Conservation (phyloP, 169 alveolate species). For the Perkinsus chesapeaki region DNA sequence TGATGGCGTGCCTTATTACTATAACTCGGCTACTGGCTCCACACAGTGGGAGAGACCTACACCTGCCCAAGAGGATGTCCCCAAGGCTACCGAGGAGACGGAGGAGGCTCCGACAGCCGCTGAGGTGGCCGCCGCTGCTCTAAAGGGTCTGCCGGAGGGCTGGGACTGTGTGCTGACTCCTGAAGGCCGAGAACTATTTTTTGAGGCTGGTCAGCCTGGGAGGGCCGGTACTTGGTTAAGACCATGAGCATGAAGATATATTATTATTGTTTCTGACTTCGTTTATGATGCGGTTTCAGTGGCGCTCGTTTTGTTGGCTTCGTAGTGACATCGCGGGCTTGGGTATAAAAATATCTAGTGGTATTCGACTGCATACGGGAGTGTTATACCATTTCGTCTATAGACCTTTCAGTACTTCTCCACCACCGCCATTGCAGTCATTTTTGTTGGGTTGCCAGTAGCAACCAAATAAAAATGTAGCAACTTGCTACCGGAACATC, state of each 20-base stretch:
- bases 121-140: not conserved
- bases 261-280: not conserved
- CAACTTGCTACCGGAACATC: too few species aligned
- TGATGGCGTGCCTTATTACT: not conserved
- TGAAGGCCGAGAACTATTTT: not conserved
- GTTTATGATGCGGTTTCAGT: not conserved
- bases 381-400: too few species aligned
- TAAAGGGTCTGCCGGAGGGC: not conserved
- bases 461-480: too few species aligned
- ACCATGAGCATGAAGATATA: too few species aligned
- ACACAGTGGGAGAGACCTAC: not conserved
- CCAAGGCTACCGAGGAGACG: not conserved
- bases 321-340: too few species aligned
- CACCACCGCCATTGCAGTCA: too few species aligned
- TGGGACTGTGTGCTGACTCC: not conserved
- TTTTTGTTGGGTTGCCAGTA: too few species aligned
- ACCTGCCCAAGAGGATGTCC: not conserved
- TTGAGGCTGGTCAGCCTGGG: not conserved
- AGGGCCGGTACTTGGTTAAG: not conserved
- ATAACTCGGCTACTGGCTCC: not conserved
- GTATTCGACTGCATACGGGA: too few species aligned
- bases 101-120: not conserved
- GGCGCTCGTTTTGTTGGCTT: not conserved
- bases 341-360: too few species aligned
- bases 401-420: too few species aligned